phyloP scores from a whole-genome alignment of 2,329 filamentous ascomycete species.

The Beauveria australis region DNA sequence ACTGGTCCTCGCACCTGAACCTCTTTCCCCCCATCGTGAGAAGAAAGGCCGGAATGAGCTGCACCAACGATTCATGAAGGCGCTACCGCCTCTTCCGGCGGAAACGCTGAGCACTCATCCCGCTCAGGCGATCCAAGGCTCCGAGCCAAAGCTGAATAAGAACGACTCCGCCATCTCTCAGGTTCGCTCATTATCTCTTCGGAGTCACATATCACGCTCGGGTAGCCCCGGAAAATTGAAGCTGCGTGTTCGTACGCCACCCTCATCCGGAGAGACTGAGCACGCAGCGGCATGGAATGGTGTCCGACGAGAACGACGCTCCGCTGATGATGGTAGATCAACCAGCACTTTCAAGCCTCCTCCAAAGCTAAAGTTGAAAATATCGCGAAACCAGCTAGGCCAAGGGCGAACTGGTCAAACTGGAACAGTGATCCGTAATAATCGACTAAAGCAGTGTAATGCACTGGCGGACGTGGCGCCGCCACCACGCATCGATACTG shows the following conservation, averaged over 20 bases:
- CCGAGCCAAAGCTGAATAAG: background rate
- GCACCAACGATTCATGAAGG: constrained; percentile 44
- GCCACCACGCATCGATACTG: constrained; percentile 13
- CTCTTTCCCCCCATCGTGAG: constrained; percentile 37
- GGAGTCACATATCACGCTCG: constrained; percentile 4
- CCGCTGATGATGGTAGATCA: constrained; percentile 4
- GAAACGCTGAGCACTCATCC: constrained; percentile 10
- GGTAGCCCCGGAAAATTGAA: constrained; percentile 20
- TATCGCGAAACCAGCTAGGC: constrained; percentile 23
- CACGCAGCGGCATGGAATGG: background rate
- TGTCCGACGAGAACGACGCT: background rate
- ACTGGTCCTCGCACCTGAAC: constrained; percentile 37
- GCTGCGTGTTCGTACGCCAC: constrained; percentile 19
- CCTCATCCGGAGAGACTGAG: constrained; percentile 11
- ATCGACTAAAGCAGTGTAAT: constrained; percentile 24
- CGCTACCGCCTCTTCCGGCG: constrained; percentile 37
- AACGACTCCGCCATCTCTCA: constrained; percentile 7
- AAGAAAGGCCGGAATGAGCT: constrained; percentile 36
- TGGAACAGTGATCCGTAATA: constrained; percentile 15
- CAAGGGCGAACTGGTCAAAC: constrained; percentile 12
- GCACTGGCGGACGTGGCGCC: constrained; percentile 23
- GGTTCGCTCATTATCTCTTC: constrained; percentile 9
- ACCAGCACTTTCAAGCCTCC: constrained; percentile 15
- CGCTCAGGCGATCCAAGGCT: background rate
- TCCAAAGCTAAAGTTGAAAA: constrained; percentile 25